phyloP scores from a whole-genome alignment of 1,139 yeast genomes.

The Pichia sp. region DNA sequence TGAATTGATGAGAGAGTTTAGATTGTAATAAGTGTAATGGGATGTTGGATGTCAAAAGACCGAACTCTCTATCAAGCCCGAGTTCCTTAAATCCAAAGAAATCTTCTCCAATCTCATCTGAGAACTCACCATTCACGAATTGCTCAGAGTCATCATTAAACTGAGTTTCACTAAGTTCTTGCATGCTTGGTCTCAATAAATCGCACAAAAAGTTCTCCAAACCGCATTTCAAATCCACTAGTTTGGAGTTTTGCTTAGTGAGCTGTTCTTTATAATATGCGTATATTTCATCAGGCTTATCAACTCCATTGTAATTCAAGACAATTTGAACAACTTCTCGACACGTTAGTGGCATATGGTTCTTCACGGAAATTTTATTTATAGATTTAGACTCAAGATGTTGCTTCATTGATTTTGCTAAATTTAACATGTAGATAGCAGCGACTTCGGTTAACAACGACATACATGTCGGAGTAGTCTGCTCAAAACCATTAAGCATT shows the following conservation, averaged over 20 bases:
- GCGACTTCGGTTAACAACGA: constrained; percentile 80
- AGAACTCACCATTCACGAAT: constrained; percentile 89
- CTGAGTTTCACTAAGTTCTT: constrained; percentile 65
- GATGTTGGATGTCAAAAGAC: constrained; percentile 76
- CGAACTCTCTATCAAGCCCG: constrained; percentile 89
- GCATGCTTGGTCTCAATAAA: constrained; percentile 73
- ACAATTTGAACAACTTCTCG: constrained; percentile 54
- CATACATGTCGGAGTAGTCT: constrained; percentile 70
- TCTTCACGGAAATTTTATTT: constrained; percentile 30
- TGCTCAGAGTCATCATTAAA: constrained; percentile 91
- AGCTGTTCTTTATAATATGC: constrained; percentile 70
- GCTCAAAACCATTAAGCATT: constrained; percentile 93
- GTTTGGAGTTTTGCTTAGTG: constrained; percentile 58
- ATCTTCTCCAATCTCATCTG: constrained; percentile 89
- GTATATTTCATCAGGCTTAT: constrained; percentile 69
- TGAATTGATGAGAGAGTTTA: constrained; percentile 50
- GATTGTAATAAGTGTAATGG: constrained; percentile 88
- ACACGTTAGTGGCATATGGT: constrained; percentile 31
- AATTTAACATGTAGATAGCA: constrained; percentile 66
- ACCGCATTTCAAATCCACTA: constrained; percentile 61
- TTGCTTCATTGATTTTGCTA: constrained; percentile 62
- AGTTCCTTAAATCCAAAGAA: constrained; percentile 94
- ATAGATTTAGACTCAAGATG: constrained; percentile 62
- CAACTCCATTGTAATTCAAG: constrained; percentile 77
- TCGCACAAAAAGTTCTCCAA: constrained; percentile 73